Conservation (phyloP, 192 early-diverging fungal genomes). For the Coemansia sp. region DNA sequence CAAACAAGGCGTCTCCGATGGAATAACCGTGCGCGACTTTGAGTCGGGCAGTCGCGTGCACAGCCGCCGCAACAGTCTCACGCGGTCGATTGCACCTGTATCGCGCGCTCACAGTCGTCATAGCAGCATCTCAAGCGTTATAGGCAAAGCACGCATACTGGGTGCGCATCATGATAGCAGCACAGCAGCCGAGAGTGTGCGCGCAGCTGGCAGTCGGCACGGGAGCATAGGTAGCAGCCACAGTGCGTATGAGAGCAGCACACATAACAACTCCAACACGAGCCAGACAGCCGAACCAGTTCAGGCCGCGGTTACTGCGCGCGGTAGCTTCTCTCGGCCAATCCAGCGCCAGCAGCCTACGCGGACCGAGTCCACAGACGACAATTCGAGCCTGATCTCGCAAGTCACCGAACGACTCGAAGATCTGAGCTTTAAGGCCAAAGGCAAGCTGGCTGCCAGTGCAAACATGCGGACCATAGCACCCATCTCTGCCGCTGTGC, state of each 20-base stretch:
- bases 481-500: neutral
- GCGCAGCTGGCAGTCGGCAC: constrained; percentile 16
- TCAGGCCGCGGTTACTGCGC: constrained; percentile 30
- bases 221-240: constrained; percentile 37
- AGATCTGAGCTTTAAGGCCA: constrained; percentile 22
- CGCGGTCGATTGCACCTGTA: constrained; percentile 14
- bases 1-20: neutral
- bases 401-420: constrained; percentile 49
- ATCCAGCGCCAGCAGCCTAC: neutral
- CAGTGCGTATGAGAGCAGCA: constrained; percentile 34
- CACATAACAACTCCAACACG: constrained; percentile 14
- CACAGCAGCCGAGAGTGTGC: neutral
- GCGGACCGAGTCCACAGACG: constrained; percentile 13
- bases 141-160: constrained; percentile 5
- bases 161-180: neutral
- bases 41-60: constrained; percentile 14
- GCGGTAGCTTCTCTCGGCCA: constrained; percentile 43
- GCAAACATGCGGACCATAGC: neutral
- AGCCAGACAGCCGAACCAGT: constrained; percentile 33
- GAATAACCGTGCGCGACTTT: constrained; percentile 1
- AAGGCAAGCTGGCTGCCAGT: constrained; percentile 1
- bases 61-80: constrained; percentile 27
- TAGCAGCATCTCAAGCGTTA: constrained; percentile 31
- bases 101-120: constrained; percentile 44
- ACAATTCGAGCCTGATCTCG: constrained; percentile 43